Percentiles rank a stretch among this genome's conserved stretches.
phyloP scores from a whole-genome alignment of 2,329 filamentous ascomycete species.

The Botryosphaeria dothidea region DNA sequence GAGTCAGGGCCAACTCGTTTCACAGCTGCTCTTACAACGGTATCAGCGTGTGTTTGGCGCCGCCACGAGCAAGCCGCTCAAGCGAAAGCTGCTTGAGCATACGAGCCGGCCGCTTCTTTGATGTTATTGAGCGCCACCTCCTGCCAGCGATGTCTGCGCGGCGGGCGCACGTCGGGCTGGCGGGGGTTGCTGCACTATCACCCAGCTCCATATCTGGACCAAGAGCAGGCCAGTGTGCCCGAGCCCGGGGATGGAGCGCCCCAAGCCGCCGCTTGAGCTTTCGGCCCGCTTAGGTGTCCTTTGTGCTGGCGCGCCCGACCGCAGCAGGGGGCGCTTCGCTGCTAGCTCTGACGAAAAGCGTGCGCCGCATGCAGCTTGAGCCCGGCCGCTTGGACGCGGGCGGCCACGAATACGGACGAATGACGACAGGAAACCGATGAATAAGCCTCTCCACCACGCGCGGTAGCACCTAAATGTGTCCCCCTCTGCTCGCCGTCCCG shows the following conservation, averaged over 20 bases:
- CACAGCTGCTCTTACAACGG: conserved; percentile 1
- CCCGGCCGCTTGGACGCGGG: background rate
- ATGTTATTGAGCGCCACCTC: background rate
- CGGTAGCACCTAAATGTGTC: background rate
- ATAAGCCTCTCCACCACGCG: background rate
- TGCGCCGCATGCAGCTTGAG: too few species aligned
- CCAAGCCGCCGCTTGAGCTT: conserved; percentile 10
- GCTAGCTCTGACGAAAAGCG: too few species aligned
- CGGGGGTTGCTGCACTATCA: conserved; percentile 10
- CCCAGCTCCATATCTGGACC: conserved; percentile 13
- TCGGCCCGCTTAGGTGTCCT: conserved; percentile 16
- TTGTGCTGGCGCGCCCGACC: conserved; percentile 11
- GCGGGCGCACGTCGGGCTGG: background rate
- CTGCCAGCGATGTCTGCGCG: background rate
- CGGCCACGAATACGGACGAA: conserved; percentile 7
- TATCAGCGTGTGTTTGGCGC: conserved; percentile 7
- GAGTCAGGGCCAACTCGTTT: conserved; percentile 14
- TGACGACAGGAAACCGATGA: conserved; percentile 7
- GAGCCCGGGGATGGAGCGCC: conserved; percentile 12
- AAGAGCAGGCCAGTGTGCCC: background rate
- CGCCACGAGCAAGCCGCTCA: conserved; percentile 6
- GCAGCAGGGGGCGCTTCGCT: conserved; percentile 11
- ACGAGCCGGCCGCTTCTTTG: background rate
- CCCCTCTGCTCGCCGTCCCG: background rate
- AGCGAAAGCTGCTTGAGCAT: background rate